A percentile compares a stretch with the other conserved stretches of the same genome.
Conservation (phyloP, 192 early-diverging fungal species). For the Geranomyces variabilis region DNA sequence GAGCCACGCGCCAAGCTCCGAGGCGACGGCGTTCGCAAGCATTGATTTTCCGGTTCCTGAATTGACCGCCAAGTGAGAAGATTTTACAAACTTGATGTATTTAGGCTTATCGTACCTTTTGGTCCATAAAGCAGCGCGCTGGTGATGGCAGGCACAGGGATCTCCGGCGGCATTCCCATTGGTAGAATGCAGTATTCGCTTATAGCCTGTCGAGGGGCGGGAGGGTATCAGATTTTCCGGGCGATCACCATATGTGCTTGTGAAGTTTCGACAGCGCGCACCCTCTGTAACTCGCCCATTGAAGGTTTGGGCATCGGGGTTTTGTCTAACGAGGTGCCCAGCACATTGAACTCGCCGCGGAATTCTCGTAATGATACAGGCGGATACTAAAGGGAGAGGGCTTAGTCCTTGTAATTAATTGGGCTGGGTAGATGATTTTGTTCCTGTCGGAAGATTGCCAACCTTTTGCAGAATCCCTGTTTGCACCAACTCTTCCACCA, state of each 20-base stretch:
- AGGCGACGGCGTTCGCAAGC: conserved; percentile 60
- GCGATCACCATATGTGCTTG: not conserved
- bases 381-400: not conserved
- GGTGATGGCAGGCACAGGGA: conserved; percentile 45
- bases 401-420: not conserved
- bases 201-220: conserved; percentile 42
- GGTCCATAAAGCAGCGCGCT: conserved; percentile 55
- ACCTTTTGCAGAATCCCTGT: conserved; percentile 59
- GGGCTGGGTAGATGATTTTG: not conserved
- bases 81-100: too few species aligned
- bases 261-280: conserved; percentile 3
- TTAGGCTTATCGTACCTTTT: conserved; percentile 35
- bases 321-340: conserved; percentile 44
- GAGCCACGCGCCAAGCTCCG: conserved; percentile 54
- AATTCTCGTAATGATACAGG: conserved; percentile 35
- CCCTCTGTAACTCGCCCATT: conserved; percentile 53
- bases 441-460: not conserved
- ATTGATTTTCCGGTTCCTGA: conserved; percentile 60
- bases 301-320: conserved; percentile 49
- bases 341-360: conserved; percentile 52
- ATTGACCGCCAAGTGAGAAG: not conserved
- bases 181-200: conserved; percentile 62
- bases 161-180: conserved; percentile 41
- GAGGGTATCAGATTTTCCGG: too few species aligned
- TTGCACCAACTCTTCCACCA: conserved; percentile 61